Evolutionary conservation across 2,329 filamentous ascomycete species (phyloP), one percentile per base, ranked within the genome.

Genomic region (Boeremia exigua): DNA sequence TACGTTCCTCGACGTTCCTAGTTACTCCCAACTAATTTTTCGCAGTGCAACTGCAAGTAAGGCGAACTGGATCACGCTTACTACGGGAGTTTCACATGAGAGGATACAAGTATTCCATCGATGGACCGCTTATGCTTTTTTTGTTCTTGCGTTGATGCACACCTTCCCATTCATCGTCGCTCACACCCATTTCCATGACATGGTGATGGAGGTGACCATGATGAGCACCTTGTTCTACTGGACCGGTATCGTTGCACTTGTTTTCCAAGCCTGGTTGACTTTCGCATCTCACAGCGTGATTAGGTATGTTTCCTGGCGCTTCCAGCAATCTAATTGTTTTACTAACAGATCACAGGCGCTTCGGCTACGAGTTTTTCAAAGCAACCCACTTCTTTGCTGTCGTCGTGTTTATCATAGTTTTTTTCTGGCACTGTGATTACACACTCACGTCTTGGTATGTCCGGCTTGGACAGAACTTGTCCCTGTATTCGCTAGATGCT

Each of bases 301-400:
- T 38, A 75, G 83, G 80, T 84, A 33, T 63, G 59, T 74, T 17
- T 12, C 3, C 8, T 12, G 7, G 1, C 5, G 1, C 14, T 7
- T 8, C 10, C 27, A 12, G 1, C 11, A 3, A 33, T 14, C 9
- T 11, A 1, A 7, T 19, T 9, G 6, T 6, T 4, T n/a, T 7
- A 34, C 33, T 19, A 1, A 55, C 23, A 25, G 6, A 12, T 6
- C 3, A 33, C 40, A 84, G 84, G 4, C 81, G 82, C 48, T 76
- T 80, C 0, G 81, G 75, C 60, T 87, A 87, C 65, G 85, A 88
- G 59, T 83, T 85, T 63, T 87, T 87, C 80, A 87, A 87, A 61
- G 77, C 77, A 3, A 80, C 81, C 0, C 85, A 87, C 62, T 79
- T 82, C 56, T 53, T 83, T 17, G 78, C 79, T 3, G 84, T 80